These are phyloP conservation scores for Agrostemma githago DNA, from an alignment of 148 eudicot genomes.

Conservation along the genomic window DNA sequence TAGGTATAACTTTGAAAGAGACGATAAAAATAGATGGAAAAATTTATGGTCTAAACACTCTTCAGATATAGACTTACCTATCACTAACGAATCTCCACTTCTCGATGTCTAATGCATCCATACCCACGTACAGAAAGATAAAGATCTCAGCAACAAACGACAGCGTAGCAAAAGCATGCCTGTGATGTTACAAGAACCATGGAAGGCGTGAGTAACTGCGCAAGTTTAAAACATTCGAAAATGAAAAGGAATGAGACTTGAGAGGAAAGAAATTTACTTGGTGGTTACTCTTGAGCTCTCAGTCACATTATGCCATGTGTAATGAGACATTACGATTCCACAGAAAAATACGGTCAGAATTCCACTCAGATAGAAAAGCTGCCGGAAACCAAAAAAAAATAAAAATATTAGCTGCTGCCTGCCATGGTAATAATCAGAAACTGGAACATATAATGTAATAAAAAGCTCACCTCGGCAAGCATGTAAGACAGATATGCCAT, in stretches of 20 bases:
- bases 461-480: slow-evolving; percentile 63
- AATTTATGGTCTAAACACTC: not conserved
- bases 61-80: slow-evolving; percentile 39
- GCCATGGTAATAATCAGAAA: not conserved
- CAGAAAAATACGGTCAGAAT: slow-evolving; percentile 93
- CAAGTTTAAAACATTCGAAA: not conserved
- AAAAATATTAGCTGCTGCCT: slow-evolving; percentile 7
- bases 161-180: slow-evolving; percentile 86
- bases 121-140: slow-evolving; percentile 81
- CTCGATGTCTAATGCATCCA: slow-evolving; percentile 90
- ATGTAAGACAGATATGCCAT: slow-evolving; percentile 88
- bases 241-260: too few relatives aligned
- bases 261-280: slow-evolving; percentile 42
- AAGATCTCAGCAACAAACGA: slow-evolving; percentile 77
- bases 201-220: not conserved
- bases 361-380: slow-evolving; percentile 75
- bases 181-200: slow-evolving; percentile 27
- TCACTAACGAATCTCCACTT: slow-evolving; percentile 72
- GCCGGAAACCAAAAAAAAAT: slow-evolving; percentile 22
- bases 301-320: slow-evolving; percentile 86
- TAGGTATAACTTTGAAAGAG: too few relatives aligned
- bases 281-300: slow-evolving; percentile 80
- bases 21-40: not conserved
- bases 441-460: not conserved
- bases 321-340: slow-evolving; percentile 92